Evolutionary conservation across 352 stramenopile genomes (phyloP).

Genomic region (Globisporangium rhizosaccharum): DNA sequence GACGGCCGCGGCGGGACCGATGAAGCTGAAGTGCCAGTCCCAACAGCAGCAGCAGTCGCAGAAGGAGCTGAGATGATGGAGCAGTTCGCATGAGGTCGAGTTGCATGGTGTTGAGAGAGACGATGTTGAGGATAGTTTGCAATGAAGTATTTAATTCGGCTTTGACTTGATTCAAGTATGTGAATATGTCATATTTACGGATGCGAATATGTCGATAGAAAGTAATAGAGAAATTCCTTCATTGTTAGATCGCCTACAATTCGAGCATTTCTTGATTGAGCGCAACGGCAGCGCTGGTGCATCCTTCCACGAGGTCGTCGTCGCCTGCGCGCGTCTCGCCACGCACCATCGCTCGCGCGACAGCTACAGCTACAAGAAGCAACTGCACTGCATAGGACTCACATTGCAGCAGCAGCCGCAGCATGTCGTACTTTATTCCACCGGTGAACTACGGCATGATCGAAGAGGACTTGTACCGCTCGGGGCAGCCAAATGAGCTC

Average conservation of each 20-base stretch:
- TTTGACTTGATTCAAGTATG: not conserved
- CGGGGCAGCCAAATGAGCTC: constrained; percentile 87
- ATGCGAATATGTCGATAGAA: too few species aligned
- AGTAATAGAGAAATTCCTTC: too few species aligned
- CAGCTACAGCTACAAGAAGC: not conserved
- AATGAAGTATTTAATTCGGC: not conserved
- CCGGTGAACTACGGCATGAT: constrained; percentile 92
- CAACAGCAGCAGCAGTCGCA: not conserved
- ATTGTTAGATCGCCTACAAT: too few species aligned
- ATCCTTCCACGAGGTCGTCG: too few species aligned
- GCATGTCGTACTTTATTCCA: constrained; percentile 90
- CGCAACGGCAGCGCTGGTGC: too few species aligned
- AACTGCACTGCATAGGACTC: not conserved
- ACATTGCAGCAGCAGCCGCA: not conserved
- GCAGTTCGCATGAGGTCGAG: not conserved
- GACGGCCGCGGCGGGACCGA: constrained; percentile 21
- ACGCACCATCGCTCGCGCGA: not conserved
- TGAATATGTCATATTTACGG: not conserved
- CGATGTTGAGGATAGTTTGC: not conserved
- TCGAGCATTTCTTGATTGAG: too few species aligned
- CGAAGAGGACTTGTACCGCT: constrained; percentile 89
- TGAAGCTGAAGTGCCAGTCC: not conserved
- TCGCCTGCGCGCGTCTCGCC: not conserved
- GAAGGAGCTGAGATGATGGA: not conserved
- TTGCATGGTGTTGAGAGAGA: not conserved